Evolutionary conservation across 805 yeast genomes (phyloP).

Genomic region (Cyberlindnera petersonii): DNA sequence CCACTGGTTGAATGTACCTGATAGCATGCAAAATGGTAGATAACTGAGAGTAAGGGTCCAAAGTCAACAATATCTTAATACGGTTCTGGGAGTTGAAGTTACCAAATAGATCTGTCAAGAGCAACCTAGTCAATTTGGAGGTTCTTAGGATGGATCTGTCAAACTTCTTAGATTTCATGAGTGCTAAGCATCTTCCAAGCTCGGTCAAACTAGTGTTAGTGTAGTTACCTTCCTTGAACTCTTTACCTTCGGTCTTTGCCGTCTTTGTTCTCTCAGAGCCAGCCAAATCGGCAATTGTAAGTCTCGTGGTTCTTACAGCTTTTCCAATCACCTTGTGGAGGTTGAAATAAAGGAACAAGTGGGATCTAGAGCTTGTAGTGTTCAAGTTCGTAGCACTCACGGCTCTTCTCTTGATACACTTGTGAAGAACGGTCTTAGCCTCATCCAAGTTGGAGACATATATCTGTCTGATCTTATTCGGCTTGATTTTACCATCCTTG

Average conservation of each 20-base stretch:
- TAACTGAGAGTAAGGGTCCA: constrained; percentile 26
- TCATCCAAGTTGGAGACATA: constrained; percentile 35
- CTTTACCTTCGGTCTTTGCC: constrained; percentile 42
- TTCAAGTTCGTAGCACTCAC: constrained; percentile 43
- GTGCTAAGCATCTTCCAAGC: constrained; percentile 44
- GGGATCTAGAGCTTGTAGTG: constrained; percentile 45
- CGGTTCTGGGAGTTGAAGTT: constrained; percentile 19
- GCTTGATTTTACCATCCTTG: constrained; percentile 41
- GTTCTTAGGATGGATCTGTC: constrained; percentile 43
- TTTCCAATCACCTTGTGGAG: constrained; percentile 29
- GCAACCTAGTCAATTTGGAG: constrained; percentile 45
- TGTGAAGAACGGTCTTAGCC: constrained; percentile 35
- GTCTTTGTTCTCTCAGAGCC: constrained; percentile 48
- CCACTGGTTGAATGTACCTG: constrained; percentile 28
- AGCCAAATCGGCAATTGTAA: constrained; percentile 50
- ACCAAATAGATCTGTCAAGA: constrained; percentile 39
- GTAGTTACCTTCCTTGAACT: constrained; percentile 44
- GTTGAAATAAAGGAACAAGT: constrained; percentile 46
- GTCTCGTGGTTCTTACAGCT: constrained; percentile 31
- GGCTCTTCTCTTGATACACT: constrained; percentile 38
- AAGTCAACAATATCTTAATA: constrained; percentile 24
- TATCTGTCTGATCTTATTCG: constrained; percentile 39
- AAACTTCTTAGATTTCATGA: constrained; percentile 36
- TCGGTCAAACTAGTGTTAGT: constrained; percentile 48
- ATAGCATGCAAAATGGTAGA: constrained; percentile 24